Base-by-base conservation (phyloP, 2,329 filamentous ascomycete genomes). In the Cercospora zeina region DNA sequence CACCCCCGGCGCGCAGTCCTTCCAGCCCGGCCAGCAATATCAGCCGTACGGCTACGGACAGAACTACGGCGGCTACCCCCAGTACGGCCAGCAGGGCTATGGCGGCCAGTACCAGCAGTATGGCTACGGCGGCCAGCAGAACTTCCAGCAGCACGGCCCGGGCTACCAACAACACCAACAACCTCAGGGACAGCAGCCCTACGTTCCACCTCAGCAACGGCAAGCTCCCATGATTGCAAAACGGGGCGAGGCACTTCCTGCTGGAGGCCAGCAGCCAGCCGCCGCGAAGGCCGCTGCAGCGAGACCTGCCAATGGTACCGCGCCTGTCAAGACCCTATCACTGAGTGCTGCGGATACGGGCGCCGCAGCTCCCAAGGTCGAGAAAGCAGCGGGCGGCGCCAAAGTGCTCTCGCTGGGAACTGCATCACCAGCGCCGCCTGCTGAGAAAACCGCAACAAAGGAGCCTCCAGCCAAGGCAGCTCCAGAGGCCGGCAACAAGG, bases 401-500 rank as follows among this genome's bases (percentile, higher is more conserved):
- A 93, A 93, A 77, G 89, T 93, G n/a, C 81, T 93, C 30, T 89
- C 89, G 50, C 88, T 96, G 60, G 73, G 74, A 53, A 66, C 70
- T 11, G 67, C 77, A 16, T 74, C 78, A 37, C 73, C 78, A 33
- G 68, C 80, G 24, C 78, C 83, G 1, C 76, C 79, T 7, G 78
- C 83, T n/a, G 73, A 69, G 76, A 64, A 84, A 74, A 62, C 63
- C 16, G 65, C 64, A 16, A 53, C 63, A 66, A 71, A 71, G 53
- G 70, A 73, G 21, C 76, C 77, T 55, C 74, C 75, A n/a, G 60
- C 59, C 54, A 69, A 68, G 42, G 70, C 68, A n/a, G 76, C 73
- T 11, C 77, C 87, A 2, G 88, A 90, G 67, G 88, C 89, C 30
- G 90, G 91, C 31, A 83, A 92, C 64, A 97, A 97, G 79, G 87